Conservation (phyloP, 179 eudicot species). For the Beta macrorhiza region DNA sequence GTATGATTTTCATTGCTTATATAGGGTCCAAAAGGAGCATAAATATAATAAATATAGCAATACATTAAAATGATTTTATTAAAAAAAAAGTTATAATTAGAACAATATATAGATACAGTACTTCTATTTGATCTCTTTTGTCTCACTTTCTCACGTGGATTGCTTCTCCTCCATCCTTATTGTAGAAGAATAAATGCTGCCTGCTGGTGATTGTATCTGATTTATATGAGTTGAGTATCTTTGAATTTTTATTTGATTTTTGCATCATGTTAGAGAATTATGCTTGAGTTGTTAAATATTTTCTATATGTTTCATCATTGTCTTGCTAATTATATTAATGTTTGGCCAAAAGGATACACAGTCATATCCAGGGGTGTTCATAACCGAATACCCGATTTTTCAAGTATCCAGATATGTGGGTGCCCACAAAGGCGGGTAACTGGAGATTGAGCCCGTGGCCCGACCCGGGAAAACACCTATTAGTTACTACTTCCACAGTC, state of each 20-base stretch:
- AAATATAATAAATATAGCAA: neutral
- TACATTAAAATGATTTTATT: neutral
- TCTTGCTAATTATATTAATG: constrained; percentile 11
- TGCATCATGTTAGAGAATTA: constrained; percentile 12
- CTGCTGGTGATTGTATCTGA: constrained; percentile 2
- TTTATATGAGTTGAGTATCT: constrained; percentile 15
- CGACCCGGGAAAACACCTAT: no score
- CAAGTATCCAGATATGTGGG: no score
- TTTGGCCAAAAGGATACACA: neutral
- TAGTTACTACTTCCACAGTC: no score
- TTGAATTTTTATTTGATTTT: constrained; percentile 14
- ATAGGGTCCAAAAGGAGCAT: constrained; percentile 22
- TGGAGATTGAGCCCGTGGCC: no score
- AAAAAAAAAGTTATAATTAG: neutral
- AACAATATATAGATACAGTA: neutral
- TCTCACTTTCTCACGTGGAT: constrained; percentile 29
- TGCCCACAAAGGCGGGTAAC: no score
- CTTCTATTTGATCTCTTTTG: constrained; percentile 20
- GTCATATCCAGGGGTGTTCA: neutral
- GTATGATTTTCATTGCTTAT: constrained; percentile 22
- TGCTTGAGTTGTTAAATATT: constrained; percentile 5
- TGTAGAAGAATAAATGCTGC: constrained; percentile 36
- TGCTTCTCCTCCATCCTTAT: constrained; percentile 37
- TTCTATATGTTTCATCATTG: constrained; percentile 16
- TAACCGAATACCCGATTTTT: no score